Conservation (phyloP, 2,329 filamentous ascomycete genomes). For the Leptoxyphium fumago region DNA sequence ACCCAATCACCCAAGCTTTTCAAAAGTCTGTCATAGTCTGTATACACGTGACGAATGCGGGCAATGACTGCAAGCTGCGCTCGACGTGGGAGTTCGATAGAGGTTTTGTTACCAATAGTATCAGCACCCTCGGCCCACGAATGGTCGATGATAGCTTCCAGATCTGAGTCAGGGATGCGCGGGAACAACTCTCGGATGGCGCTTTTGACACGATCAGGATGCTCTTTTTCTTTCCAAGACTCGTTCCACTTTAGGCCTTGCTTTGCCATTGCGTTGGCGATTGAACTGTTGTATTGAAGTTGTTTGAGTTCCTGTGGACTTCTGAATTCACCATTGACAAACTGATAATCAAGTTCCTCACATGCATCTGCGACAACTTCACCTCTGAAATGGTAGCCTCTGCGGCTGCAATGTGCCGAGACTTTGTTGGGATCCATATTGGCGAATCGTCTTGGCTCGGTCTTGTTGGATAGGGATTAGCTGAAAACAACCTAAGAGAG, state of each 20-base stretch:
- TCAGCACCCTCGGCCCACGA: slow-evolving; percentile 45
- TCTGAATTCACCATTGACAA: slow-evolving; percentile 10
- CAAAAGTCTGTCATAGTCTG: slow-evolving; percentile 46
- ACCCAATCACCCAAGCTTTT: slow-evolving; percentile 35
- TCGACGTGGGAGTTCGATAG: slow-evolving; percentile 39
- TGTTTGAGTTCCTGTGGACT: slow-evolving; percentile 12
- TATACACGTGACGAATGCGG: slow-evolving; percentile 47
- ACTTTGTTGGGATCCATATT: slow-evolving; percentile 21
- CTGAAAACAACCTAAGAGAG: background rate
- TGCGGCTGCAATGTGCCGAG: slow-evolving; percentile 45
- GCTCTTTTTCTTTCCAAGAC: slow-evolving; percentile 20
- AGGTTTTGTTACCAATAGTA: slow-evolving; percentile 42
- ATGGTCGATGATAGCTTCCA: slow-evolving; percentile 43
- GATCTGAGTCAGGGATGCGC: slow-evolving; percentile 43
- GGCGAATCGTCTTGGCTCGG: slow-evolving; percentile 10
- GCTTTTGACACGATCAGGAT: slow-evolving; percentile 37
- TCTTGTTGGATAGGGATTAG: slow-evolving; percentile 2
- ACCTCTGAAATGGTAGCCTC: slow-evolving; percentile 49
- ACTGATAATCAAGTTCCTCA: slow-evolving; percentile 32
- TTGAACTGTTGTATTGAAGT: slow-evolving; percentile 10
- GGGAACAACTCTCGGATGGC: slow-evolving; percentile 49
- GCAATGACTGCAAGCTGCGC: slow-evolving; percentile 48
- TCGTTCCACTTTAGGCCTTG: slow-evolving; percentile 12
- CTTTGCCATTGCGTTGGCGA: slow-evolving; percentile 22
- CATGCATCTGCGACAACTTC: slow-evolving; percentile 44